phyloP scores from a whole-genome alignment of 1,139 yeast species.

The Candida pseudoviswanathii region DNA sequence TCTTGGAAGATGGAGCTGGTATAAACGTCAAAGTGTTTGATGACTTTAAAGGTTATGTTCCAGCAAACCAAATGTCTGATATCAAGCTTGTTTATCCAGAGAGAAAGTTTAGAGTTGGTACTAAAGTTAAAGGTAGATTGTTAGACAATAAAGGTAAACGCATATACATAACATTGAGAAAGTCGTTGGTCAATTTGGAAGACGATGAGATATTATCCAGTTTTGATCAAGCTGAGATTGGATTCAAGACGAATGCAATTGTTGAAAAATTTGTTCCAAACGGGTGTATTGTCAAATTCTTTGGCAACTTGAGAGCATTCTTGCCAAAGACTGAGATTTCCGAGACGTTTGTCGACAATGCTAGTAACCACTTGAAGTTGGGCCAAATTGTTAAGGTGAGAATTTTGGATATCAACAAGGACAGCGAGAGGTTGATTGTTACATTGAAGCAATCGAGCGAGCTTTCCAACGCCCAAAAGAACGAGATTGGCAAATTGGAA shows the following conservation, averaged over 20 bases:
- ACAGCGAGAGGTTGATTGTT: slow-evolving; percentile 60
- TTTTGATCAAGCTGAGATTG: slow-evolving; percentile 56
- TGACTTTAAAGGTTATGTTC: slow-evolving; percentile 74
- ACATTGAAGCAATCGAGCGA: slow-evolving; percentile 71
- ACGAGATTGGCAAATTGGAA: slow-evolving; percentile 48
- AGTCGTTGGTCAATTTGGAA: slow-evolving; percentile 71
- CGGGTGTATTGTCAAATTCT: slow-evolving; percentile 85
- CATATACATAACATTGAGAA: slow-evolving; percentile 73
- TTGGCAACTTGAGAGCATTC: slow-evolving; percentile 76
- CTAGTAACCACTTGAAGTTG: slow-evolving; percentile 73
- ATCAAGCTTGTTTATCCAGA: slow-evolving; percentile 85
- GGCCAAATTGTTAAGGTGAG: slow-evolving; percentile 87
- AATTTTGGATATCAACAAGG: slow-evolving; percentile 58
- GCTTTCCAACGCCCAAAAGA: slow-evolving; percentile 50
- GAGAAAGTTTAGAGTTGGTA: slow-evolving; percentile 83
- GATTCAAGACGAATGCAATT: slow-evolving; percentile 71
- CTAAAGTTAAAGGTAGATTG: slow-evolving; percentile 75
- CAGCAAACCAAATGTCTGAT: slow-evolving; percentile 79
- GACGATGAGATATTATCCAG: slow-evolving; percentile 57
- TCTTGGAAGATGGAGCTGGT: slow-evolving; percentile 66
- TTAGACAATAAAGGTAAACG: slow-evolving; percentile 41
- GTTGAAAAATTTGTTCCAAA: slow-evolving; percentile 69
- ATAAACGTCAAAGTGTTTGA: slow-evolving; percentile 66
- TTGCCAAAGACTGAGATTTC: slow-evolving; percentile 87
- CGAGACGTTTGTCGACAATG: slow-evolving; percentile 78